Base-by-base conservation (phyloP, 2,329 filamentous ascomycete genomes). In the Fusarium tupiense region DNA sequence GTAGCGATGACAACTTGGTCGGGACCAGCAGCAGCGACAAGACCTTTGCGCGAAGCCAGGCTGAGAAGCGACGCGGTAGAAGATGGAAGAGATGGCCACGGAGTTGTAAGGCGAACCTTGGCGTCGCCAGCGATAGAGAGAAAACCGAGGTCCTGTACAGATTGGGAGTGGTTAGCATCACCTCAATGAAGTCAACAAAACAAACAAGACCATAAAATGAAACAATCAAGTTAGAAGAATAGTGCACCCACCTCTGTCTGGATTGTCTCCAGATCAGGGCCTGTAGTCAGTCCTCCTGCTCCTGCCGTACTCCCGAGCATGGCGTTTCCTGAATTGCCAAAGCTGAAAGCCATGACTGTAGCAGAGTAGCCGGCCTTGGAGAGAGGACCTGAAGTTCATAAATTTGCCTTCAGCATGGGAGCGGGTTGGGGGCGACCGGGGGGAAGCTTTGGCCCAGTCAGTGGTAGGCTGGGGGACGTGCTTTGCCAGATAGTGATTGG, bases 1-100 rank as follows among this genome's bases (percentile, higher is more conserved):
- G 89, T 91, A 40, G 94, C 91, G 67, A 99, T 83, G 67, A 94
- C 86, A 50, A 99, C 88, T 57, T 88, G 88, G 78, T 97, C 92
- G 43, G 96, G 96, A 22, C 94, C 93, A 58, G 94, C 96, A 56
- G 95, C 96, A 37, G 96, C 96, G 62, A 98, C 87, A 29, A 99
- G 88, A 46, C 94, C 94, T 82, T 91, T 92, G 69, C 88, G 90
- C 38, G 94, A 92, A 62, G 96, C 95, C 75, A 98, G 89, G 80
- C 92, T 93, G 71, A 99, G 87, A 43, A 99, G 91, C 5, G 94
- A 97, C 19, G 94, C 91, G 50, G 92, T 94, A 9, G 93, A 87
- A 6, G 92, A 87, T 38, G 96, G 96, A 31, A 93, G 87, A 43
- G 89, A 85, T 46, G 93, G 90, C 95, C 96, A 98, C 80, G 92